Evolutionary conservation across 495 filamentous ascomycete species (phyloP), one percentile per base, ranked within the genome.

Genomic region (Podospora anserina): DNA sequence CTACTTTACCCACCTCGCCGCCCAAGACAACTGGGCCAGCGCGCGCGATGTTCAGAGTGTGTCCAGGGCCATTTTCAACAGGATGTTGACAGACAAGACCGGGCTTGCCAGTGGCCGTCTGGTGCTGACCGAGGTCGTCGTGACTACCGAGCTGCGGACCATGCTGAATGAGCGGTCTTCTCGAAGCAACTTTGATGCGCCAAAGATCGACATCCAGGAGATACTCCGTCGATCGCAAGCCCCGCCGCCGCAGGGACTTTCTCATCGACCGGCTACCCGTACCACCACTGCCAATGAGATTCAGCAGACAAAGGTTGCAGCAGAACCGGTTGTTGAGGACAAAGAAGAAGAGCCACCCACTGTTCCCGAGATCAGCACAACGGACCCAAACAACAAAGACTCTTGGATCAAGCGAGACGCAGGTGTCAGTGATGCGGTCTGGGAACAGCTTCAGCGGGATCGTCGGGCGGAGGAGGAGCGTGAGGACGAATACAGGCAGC

Each of bases 21-120:
- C 68, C 3, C 82, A 84, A 3, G 66, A 80, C n/a, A 81, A 80
- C 16, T 93, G 89, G 89, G 90, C 82, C 3, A 93, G 89, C 71
- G 90, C 87, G 0, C 78, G 90, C 9, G 90, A 92, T 65, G 81
- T 93, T 0, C 77, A 86, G 53, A 86, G 82, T 0, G 56, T 92
- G 1, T 83, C 78, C 0, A 89, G 86, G 68, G 73, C 57, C 0
- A 82, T 91, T 16, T 86, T 84, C 67, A 71, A 78, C n/a, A 77
- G 73, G 57, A 67, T 81, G 3, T 70, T 89, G 13, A 75, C 68
- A 59, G 72, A 70, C 53, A 76, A 75, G 26, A 73, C 71, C 1
- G 74, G 73, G 0, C 56, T 74, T 0, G 61, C 72, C 0, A 65
- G 62, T 1, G 67, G 70, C 0, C 56, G 65, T 2, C 55, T 77